These are phyloP conservation scores for Gossypium raimondii DNA, from an alignment of 345 rosid species.

Conservation along the genomic window DNA sequence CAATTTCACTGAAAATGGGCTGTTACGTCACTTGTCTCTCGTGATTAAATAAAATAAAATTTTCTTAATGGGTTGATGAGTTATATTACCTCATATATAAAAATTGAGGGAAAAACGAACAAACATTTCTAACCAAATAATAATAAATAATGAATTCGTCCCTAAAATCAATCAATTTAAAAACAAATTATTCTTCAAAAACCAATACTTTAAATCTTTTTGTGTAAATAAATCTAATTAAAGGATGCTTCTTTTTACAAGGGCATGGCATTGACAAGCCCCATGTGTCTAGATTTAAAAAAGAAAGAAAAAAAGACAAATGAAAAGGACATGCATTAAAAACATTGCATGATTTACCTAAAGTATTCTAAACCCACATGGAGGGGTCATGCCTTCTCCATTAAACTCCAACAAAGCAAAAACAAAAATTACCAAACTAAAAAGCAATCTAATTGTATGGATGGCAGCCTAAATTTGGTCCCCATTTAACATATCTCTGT, in stretches of 20 bases:
- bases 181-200: too few relatives aligned
- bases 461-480: background rate
- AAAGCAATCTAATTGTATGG: conserved; percentile 3
- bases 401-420: conserved; percentile 6
- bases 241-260: background rate
- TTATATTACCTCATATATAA: too few relatives aligned
- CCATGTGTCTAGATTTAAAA: background rate
- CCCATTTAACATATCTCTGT: background rate
- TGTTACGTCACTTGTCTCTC: too few relatives aligned
- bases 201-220: too few relatives aligned
- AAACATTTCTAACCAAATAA: too few relatives aligned
- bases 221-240: too few relatives aligned
- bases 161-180: too few relatives aligned
- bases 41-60: too few relatives aligned
- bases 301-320: background rate
- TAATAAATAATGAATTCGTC: too few relatives aligned
- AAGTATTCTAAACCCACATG: conserved; percentile 24
- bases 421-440: background rate
- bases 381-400: conserved; percentile 20
- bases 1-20: too few relatives aligned
- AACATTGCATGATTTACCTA: conserved; percentile 14
- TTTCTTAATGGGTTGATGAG: too few relatives aligned
- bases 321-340: conserved; percentile 9
- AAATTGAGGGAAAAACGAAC: too few relatives aligned
- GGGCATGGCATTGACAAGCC: background rate